A percentile compares a stretch with the other conserved stretches of the same genome.
These are phyloP conservation scores for Chytriomyces sp. DNA, from an alignment of 192 early-diverging fungal species.

Conservation along the genomic window DNA sequence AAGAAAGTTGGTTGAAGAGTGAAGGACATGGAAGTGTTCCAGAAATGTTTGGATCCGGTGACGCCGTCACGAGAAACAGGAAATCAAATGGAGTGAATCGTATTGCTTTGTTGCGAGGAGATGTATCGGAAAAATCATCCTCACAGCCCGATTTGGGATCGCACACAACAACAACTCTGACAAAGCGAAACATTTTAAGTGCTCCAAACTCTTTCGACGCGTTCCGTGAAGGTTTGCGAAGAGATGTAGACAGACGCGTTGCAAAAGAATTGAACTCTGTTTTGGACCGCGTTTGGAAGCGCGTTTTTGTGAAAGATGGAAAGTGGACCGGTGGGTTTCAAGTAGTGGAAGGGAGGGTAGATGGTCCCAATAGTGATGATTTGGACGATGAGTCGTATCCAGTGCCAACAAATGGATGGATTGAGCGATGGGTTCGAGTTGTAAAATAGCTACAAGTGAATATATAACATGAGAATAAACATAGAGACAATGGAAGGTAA, in stretches of 20 bases:
- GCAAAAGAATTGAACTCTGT: neutral
- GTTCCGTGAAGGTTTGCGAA: neutral
- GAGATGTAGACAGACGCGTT: neutral
- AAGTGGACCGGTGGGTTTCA: neutral
- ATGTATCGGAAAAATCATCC: neutral
- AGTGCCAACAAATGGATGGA: constrained; percentile 14
- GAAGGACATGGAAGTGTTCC: too few relatives aligned
- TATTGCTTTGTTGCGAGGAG: neutral
- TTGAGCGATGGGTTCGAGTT: constrained; percentile 7
- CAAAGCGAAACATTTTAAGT: neutral
- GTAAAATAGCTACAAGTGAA: neutral
- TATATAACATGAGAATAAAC: neutral
- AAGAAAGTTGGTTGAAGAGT: too few relatives aligned
- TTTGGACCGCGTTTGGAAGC: neutral
- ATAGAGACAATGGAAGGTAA: too few relatives aligned
- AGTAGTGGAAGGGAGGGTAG: neutral
- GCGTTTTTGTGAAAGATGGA: neutral
- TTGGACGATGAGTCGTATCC: neutral
- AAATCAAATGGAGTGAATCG: neutral
- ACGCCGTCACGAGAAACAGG: neutral
- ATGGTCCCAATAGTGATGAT: neutral
- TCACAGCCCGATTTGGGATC: neutral
- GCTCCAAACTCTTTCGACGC: neutral
- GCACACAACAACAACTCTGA: neutral
- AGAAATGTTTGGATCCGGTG: neutral